Evolutionary conservation across 2,329 filamentous ascomycete genomes (phyloP).

Genomic region (Diaporthe eres): DNA sequence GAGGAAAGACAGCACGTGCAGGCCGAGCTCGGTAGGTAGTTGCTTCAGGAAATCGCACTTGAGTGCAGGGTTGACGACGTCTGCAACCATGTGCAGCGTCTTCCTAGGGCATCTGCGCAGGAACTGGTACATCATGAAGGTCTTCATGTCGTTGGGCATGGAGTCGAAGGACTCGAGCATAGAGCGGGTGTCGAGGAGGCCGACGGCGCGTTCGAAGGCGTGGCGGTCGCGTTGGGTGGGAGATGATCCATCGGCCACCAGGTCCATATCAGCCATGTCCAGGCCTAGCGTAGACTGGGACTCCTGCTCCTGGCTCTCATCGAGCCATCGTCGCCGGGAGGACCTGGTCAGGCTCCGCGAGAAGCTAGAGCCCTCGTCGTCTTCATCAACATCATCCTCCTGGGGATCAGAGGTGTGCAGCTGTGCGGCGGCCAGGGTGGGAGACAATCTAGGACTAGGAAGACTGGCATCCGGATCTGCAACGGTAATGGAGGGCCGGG

Average conservation of each 20-base stretch:
- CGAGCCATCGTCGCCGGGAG: conserved; percentile 49
- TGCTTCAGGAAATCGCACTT: conserved; percentile 93
- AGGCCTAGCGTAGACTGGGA: conserved; percentile 54
- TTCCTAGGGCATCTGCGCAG: conserved; percentile 89
- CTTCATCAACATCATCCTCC: conserved; percentile 60
- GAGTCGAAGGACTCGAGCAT: conserved; percentile 93
- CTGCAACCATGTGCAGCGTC: conserved; percentile 89
- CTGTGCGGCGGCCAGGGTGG: conserved; percentile 83
- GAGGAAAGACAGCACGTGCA: conserved; percentile 90
- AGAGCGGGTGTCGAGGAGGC: conserved; percentile 82
- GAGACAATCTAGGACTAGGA: conserved; percentile 94
- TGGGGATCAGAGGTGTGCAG: conserved; percentile 58
- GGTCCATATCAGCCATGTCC: conserved; percentile 48
- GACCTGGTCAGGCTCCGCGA: conserved; percentile 52
- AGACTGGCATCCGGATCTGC: conserved; percentile 90
- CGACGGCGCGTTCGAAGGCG: conserved; percentile 54
- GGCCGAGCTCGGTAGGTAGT: conserved; percentile 86
- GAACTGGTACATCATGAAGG: conserved; percentile 97
- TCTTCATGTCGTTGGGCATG: conserved; percentile 92
- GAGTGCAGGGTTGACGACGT: conserved; percentile 91
- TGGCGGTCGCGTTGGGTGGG: conserved; percentile 48
- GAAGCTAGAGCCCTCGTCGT: conserved; percentile 54
- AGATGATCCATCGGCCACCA: conserved; percentile 47
- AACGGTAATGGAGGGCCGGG: conserved; percentile 75
- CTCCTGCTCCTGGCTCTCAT: conserved; percentile 56